Conservation (phyloP, 495 filamentous ascomycete species). For the Entonaema liquescens region DNA sequence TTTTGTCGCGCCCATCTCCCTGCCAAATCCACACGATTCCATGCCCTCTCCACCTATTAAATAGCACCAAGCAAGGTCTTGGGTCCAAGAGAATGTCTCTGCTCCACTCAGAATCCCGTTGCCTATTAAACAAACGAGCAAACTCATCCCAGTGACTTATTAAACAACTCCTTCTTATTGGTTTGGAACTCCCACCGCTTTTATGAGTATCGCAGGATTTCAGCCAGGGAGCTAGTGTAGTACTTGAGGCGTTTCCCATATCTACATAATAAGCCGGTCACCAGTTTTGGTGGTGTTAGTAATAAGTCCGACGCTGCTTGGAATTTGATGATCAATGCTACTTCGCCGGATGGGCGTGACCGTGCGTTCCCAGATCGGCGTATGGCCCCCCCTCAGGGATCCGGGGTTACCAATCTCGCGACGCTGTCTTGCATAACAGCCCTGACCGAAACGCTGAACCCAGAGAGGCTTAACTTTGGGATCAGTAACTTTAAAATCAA, state of each 20-base stretch:
- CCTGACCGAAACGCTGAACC: constrained; percentile 28
- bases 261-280: constrained; percentile 22
- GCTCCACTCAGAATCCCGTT: constrained; percentile 6
- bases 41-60: constrained; percentile 21
- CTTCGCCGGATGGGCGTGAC: constrained; percentile 21
- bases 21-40: neutral
- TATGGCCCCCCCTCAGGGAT: constrained; percentile 33
- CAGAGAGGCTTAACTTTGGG: constrained; percentile 17
- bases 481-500: too few species aligned
- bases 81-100: constrained; percentile 13
- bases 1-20: neutral
- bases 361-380: constrained; percentile 36
- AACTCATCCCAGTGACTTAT: neutral
- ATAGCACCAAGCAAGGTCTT: constrained; percentile 4
- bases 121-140: constrained; percentile 7
- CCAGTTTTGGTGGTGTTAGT: constrained; percentile 24
- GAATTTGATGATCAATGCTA: constrained; percentile 28
- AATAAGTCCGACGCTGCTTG: constrained; percentile 6
- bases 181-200: constrained; percentile 3
- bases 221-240: neutral
- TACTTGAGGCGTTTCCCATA: constrained; percentile 4
- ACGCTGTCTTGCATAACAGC: constrained; percentile 31
- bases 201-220: neutral
- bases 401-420: constrained; percentile 31
- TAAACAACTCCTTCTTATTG: constrained; percentile 18